Percentiles rank a stretch among this genome's conserved stretches.
These are phyloP conservation scores for Chlorella sp. DNA, from an alignment of 139 green algal genomes.

Conservation along the genomic window DNA sequence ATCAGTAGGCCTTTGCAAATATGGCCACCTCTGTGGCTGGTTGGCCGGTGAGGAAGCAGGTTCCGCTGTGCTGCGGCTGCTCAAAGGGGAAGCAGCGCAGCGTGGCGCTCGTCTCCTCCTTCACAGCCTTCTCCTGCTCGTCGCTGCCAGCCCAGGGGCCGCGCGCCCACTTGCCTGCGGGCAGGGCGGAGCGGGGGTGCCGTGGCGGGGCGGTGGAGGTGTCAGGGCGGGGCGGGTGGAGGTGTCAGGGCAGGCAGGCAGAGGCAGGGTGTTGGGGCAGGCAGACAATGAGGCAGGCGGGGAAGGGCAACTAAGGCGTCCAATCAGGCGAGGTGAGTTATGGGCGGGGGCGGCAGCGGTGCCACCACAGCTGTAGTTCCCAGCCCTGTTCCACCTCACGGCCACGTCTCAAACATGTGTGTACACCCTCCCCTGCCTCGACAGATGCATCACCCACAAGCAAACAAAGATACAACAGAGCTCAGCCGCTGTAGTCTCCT, in stretches of 20 bases:
- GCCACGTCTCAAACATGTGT: not conserved
- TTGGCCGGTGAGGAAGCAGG: constrained; percentile 87
- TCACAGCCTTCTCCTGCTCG: constrained; percentile 86
- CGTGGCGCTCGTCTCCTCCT: constrained; percentile 94
- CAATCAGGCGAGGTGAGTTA: not conserved
- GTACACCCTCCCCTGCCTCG: too few relatives aligned
- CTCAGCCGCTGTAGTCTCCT: constrained; percentile 58
- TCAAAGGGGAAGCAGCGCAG: constrained; percentile 98
- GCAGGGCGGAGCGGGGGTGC: not conserved
- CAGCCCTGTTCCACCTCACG: not conserved
- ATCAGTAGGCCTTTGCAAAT: constrained; percentile 97
- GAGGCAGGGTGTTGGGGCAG: not conserved
- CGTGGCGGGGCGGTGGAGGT: too few relatives aligned
- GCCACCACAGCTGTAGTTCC: too few relatives aligned
- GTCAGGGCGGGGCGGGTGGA: too few relatives aligned
- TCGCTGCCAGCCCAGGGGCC: constrained; percentile 89
- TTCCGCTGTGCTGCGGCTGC: constrained; percentile 64
- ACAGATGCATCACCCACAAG: not conserved
- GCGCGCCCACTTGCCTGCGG: constrained; percentile 91
- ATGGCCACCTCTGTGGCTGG: constrained; percentile 88
- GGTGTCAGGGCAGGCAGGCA: too few relatives aligned
- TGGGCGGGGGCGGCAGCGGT: too few relatives aligned
- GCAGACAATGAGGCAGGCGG: not conserved
- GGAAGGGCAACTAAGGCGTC: not conserved
- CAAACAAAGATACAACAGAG: not conserved